Evolutionary conservation across 345 rosid species (phyloP).

Genomic region (Abelmoschus esculentus): DNA sequence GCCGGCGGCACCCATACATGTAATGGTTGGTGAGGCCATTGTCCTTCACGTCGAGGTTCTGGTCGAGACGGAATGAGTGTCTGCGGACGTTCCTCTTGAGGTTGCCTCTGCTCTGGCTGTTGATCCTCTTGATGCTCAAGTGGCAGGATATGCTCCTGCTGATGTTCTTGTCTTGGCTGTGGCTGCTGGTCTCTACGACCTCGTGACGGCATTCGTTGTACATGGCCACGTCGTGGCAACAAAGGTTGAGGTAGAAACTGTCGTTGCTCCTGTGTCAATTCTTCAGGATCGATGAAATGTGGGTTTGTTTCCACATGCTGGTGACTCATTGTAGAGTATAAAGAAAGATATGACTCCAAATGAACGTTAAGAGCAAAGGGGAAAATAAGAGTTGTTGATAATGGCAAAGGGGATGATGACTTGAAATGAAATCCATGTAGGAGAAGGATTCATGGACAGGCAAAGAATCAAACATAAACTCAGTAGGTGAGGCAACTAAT

Average conservation of each 20-base stretch:
- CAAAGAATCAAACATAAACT: constrained; percentile 52
- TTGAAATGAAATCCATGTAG: constrained; percentile 51
- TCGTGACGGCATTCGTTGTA: constrained; percentile 5
- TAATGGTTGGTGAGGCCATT: not conserved
- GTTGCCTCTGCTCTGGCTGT: not conserved
- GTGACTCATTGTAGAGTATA: constrained; percentile 26
- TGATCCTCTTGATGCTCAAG: not conserved
- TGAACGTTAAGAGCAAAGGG: not conserved
- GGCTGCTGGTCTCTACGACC: not conserved
- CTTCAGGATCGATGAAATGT: constrained; percentile 25
- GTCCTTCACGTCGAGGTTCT: not conserved
- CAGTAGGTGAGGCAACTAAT: constrained; percentile 58
- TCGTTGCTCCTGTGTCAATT: constrained; percentile 1
- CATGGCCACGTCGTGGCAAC: not conserved
- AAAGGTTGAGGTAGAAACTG: not conserved
- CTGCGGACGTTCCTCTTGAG: not conserved
- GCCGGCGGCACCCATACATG: constrained; percentile 1
- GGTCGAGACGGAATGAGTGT: not conserved
- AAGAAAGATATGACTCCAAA: not conserved
- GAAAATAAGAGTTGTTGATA: constrained; percentile 17
- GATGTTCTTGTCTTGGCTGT: not conserved
- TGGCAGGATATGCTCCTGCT: not conserved
- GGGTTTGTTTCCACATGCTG: constrained; percentile 54
- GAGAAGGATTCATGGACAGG: constrained; percentile 55
- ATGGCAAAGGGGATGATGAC: constrained; percentile 35